Evolutionary conservation across 805 yeast species (phyloP).

Genomic region (Pichia kluyveri): DNA sequence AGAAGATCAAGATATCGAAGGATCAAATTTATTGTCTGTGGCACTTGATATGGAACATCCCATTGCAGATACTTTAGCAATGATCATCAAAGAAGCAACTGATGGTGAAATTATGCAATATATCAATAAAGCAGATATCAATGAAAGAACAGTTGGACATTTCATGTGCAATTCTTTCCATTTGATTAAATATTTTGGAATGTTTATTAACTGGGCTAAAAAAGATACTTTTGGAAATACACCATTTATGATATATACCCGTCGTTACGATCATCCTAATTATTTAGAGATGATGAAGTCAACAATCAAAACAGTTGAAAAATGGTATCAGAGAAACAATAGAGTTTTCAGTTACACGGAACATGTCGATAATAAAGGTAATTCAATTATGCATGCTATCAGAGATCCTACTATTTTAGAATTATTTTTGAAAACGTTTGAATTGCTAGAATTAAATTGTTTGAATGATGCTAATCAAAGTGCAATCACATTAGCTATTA

Average conservation of each 20-base stretch:
- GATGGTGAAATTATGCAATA: slow-evolving; percentile 39
- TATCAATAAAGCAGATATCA: slow-evolving; percentile 40
- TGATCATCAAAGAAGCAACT: slow-evolving; percentile 32
- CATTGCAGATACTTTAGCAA: slow-evolving; percentile 32
- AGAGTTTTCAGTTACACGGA: slow-evolving; percentile 37
- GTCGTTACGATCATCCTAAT: slow-evolving; percentile 71
- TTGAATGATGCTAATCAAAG: slow-evolving; percentile 50
- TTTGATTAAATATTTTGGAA: slow-evolving; percentile 47
- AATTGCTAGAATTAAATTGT: slow-evolving; percentile 45
- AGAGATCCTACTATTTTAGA: slow-evolving; percentile 37
- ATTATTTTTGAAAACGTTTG: slow-evolving; percentile 29
- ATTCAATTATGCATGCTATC: slow-evolving; percentile 68
- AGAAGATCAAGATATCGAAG: slow-evolving; percentile 47
- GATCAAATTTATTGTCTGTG: slow-evolving; percentile 47
- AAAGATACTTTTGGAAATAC: slow-evolving; percentile 65
- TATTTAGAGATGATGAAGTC: slow-evolving; percentile 41
- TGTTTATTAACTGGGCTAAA: slow-evolving; percentile 56
- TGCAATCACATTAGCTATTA: slow-evolving; percentile 64
- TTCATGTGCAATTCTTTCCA: slow-evolving; percentile 50
- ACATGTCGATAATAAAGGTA: slow-evolving; percentile 68
- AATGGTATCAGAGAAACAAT: slow-evolving; percentile 31
- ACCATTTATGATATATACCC: slow-evolving; percentile 63
- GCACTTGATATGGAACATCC: slow-evolving; percentile 47
- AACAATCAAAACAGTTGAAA: slow-evolving; percentile 35
- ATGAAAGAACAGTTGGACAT: slow-evolving; percentile 63